Conservation (phyloP, 352 stramenopile genomes). For the Phytophthora quininea region DNA sequence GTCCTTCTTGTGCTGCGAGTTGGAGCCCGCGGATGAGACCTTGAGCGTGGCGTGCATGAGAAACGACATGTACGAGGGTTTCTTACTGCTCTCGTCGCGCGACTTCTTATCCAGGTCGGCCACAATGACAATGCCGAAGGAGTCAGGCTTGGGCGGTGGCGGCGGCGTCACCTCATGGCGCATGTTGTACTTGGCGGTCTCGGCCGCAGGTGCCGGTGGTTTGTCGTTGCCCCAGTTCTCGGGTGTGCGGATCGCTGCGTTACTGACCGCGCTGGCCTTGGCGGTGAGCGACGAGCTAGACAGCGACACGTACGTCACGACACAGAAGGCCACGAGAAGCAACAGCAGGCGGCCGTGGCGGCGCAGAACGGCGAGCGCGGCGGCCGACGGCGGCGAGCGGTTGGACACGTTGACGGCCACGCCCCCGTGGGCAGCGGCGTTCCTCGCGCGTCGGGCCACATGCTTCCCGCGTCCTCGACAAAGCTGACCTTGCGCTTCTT, state of each 20-base stretch:
- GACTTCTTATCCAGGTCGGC: constrained; percentile 96
- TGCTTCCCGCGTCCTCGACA: constrained; percentile 46
- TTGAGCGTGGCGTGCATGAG: constrained; percentile 92
- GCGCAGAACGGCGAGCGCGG: constrained; percentile 45
- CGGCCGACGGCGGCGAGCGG: constrained; percentile 30
- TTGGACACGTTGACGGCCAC: constrained; percentile 27
- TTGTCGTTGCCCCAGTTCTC: constrained; percentile 36
- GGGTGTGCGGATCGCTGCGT: constrained; percentile 22
- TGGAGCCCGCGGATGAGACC: constrained; percentile 45
- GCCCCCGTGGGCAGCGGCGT: constrained; percentile 26
- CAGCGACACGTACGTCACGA: constrained; percentile 70
- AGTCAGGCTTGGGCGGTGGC: constrained; percentile 55
- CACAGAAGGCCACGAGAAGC: constrained; percentile 50
- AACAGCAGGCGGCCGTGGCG: constrained; percentile 56
- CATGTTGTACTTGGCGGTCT: constrained; percentile 30
- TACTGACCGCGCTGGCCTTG: constrained; percentile 17
- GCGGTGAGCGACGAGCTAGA: constrained; percentile 46
- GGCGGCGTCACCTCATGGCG: constrained; percentile 34
- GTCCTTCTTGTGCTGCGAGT: constrained; percentile 43
- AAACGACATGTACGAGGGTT: constrained; percentile 91
- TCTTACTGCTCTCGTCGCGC: constrained; percentile 85
- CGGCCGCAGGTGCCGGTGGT: constrained; percentile 16
- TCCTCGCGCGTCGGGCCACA: constrained; percentile 57
- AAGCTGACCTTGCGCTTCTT: constrained; percentile 88
- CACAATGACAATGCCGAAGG: constrained; percentile 91